These are phyloP conservation scores for Trichoderma sp. DNA, from an alignment of 2,329 filamentous ascomycete genomes.

Conservation along the genomic window DNA sequence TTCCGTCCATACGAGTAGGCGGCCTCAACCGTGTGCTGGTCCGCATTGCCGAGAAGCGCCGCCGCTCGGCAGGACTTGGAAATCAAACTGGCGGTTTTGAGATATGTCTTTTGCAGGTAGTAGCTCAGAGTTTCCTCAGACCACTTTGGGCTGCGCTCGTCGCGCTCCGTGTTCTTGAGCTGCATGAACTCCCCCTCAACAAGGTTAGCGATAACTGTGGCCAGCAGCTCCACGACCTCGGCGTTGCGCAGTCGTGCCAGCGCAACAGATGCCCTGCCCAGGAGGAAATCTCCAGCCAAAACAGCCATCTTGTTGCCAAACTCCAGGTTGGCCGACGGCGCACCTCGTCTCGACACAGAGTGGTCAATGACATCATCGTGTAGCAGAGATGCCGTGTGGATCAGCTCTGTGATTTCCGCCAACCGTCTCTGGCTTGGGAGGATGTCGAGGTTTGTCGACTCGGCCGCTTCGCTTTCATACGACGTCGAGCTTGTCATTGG, in stretches of 20 bases:
- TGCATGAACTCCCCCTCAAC: conserved; percentile 99
- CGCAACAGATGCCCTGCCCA: conserved; percentile 90
- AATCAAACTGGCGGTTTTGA: conserved; percentile 94
- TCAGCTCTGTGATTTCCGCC: conserved; percentile 95
- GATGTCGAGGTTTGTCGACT: conserved; percentile 59
- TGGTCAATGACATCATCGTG: conserved; percentile 99
- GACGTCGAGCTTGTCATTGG: conserved; percentile 55
- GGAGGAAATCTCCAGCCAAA: conserved; percentile 90
- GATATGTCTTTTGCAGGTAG: conserved; percentile 96
- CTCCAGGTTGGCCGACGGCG: conserved; percentile 85
- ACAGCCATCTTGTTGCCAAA: conserved; percentile 99
- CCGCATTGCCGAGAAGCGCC: conserved; percentile 76
- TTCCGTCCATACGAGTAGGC: conserved; percentile 93
- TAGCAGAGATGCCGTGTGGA: conserved; percentile 92
- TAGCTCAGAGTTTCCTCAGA: conserved; percentile 87
- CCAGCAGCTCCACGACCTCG: conserved; percentile 90
- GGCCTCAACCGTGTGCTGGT: conserved; percentile 78
- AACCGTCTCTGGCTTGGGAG: conserved; percentile 89
- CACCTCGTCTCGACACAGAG: conserved; percentile 77
- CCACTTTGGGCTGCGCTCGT: conserved; percentile 81
- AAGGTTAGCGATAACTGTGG: conserved; percentile 94
- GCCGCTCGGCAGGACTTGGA: conserved; percentile 93
- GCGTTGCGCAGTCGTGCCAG: conserved; percentile 86
- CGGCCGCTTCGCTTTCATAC: conserved; percentile 39
- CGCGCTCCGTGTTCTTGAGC: conserved; percentile 88